phyloP scores from a whole-genome alignment of 2,329 filamentous ascomycete species.

The Colletotrichum tofieldiae region DNA sequence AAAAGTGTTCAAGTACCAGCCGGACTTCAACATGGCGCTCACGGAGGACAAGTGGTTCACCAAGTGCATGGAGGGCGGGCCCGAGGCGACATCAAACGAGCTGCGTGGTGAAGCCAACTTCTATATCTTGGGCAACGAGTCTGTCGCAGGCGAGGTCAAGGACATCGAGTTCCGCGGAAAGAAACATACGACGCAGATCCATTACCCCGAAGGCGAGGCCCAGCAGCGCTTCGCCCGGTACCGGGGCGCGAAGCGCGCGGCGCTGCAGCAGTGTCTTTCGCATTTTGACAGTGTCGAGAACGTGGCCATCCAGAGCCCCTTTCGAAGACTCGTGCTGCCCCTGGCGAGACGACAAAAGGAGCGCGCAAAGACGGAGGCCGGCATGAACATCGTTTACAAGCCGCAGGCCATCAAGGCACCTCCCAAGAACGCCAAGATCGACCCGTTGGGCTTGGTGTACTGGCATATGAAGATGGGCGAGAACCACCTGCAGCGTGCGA shows the following conservation, averaged over 20 bases:
- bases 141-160: constrained; percentile 43
- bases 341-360: constrained; percentile 46
- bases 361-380: constrained; percentile 30
- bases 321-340: constrained; percentile 57
- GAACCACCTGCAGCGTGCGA: constrained; percentile 46
- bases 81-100: constrained; percentile 35
- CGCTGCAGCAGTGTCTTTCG: constrained; percentile 60
- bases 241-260: constrained; percentile 62
- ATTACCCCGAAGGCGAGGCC: constrained; percentile 44
- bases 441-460: constrained; percentile 52
- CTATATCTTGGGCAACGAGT: constrained; percentile 28
- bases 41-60: constrained; percentile 56
- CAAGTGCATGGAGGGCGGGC: constrained; percentile 49
- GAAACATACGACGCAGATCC: neutral
- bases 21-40: constrained; percentile 51
- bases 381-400: constrained; percentile 34
- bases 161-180: constrained; percentile 21
- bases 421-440: constrained; percentile 42
- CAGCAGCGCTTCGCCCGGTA: constrained; percentile 52
- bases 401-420: constrained; percentile 34
- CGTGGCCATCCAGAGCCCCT: constrained; percentile 53
- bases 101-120: constrained; percentile 42
- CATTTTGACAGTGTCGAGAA: constrained; percentile 57
- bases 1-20: constrained; percentile 6
- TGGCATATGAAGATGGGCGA: constrained; percentile 48